A percentile compares a stretch with the other conserved stretches of the same genome.
phyloP scores from a whole-genome alignment of 768 basidiomycete species.

The Sistotremastrum niveocremeum region DNA sequence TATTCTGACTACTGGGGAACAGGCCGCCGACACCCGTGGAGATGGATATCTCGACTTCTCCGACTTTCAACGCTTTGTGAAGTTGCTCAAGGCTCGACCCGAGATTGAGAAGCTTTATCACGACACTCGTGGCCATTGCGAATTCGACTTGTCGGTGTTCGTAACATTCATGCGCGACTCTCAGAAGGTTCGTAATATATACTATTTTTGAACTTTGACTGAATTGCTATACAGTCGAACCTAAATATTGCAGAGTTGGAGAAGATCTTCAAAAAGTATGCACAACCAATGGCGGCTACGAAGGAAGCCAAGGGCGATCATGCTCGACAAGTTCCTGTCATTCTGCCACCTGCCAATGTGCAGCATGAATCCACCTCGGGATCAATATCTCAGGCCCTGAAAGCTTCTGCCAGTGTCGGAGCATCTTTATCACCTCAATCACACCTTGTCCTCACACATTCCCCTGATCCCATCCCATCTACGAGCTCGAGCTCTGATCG shows the following conservation, averaged over 20 bases:
- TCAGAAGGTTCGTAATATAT: constrained; percentile 30
- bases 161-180: constrained; percentile 33
- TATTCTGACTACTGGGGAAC: background rate
- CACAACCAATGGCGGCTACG: constrained; percentile 6
- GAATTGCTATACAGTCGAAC: constrained; percentile 15
- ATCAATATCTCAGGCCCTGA: constrained; percentile 2
- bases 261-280: constrained; percentile 27
- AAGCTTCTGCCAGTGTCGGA: constrained; percentile 3
- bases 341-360: constrained; percentile 8
- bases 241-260: constrained; percentile 17
- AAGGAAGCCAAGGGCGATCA: background rate
- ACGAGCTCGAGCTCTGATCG: constrained; percentile 3
- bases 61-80: constrained; percentile 75
- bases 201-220: background rate
- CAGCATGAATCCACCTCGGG: constrained; percentile 14
- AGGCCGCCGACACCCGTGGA: constrained; percentile 51
- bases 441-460: constrained; percentile 1
- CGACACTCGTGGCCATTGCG: constrained; percentile 18
- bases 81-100: constrained; percentile 67
- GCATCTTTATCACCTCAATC: constrained; percentile 1
- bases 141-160: constrained; percentile 28
- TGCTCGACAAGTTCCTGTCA: background rate
- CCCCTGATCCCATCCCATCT: background rate
- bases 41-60: constrained; percentile 57
- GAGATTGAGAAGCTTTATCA: constrained; percentile 62